Evolutionary conservation across 2,329 filamentous ascomycete species (phyloP).

Genomic region (Pleomassaria siparia): DNA sequence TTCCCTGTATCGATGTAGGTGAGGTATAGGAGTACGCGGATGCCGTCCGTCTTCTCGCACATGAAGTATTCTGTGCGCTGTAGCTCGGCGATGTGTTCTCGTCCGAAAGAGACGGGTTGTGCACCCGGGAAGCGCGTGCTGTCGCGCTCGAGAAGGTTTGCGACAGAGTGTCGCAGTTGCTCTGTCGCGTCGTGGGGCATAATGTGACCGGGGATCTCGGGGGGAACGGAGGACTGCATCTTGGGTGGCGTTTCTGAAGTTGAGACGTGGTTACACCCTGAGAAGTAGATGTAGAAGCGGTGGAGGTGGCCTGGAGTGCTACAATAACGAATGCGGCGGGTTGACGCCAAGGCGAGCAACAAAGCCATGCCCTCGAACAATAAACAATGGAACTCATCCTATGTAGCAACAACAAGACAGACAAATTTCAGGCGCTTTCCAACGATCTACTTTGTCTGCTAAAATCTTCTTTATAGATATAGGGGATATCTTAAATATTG

Average conservation of each 20-base stretch:
- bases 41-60: constrained; percentile 97
- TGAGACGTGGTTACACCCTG: not conserved
- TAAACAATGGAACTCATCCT: too few relatives aligned
- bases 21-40: constrained; percentile 92
- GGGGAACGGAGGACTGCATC: constrained; percentile 22
- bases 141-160: constrained; percentile 69
- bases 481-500: too few relatives aligned
- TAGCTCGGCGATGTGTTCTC: constrained; percentile 80
- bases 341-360: too few relatives aligned
- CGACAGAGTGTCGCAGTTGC: constrained; percentile 71
- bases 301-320: too few relatives aligned
- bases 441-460: too few relatives aligned
- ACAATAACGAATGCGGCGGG: too few relatives aligned
- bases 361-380: too few relatives aligned
- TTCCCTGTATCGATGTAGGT: constrained; percentile 66
- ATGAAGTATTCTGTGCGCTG: constrained; percentile 88
- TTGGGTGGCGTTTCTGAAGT: not conserved
- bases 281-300: too few relatives aligned
- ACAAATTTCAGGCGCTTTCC: too few relatives aligned
- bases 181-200: constrained; percentile 28
- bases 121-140: constrained; percentile 78
- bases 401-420: too few relatives aligned
- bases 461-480: too few relatives aligned
- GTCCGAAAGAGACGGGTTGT: constrained; percentile 89
- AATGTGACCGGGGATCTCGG: constrained; percentile 38